These are phyloP conservation scores for Clathrospora elynae DNA, from an alignment of 2,329 filamentous ascomycete species.

Conservation along the genomic window DNA sequence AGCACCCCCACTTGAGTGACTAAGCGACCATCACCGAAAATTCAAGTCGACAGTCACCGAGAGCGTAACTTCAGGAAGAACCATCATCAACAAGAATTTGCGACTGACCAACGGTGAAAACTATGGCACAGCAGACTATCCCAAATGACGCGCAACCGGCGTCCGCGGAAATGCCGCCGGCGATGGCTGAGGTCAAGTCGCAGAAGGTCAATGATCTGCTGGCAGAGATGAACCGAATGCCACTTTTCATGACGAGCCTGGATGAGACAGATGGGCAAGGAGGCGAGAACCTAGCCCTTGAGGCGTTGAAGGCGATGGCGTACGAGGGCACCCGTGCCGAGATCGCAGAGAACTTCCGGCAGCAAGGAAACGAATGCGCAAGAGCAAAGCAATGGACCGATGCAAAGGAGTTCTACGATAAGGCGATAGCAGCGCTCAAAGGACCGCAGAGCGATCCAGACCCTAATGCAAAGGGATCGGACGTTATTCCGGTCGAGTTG, in stretches of 20 bases:
- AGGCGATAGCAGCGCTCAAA: slow-evolving; percentile 76
- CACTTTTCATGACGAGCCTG: slow-evolving; percentile 95
- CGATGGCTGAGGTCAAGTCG: slow-evolving; percentile 61
- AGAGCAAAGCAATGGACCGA: slow-evolving; percentile 74
- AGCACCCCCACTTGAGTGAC: slow-evolving; percentile 25
- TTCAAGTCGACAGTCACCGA: slow-evolving; percentile 12
- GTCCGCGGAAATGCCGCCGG: slow-evolving; percentile 60
- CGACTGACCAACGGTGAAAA: not conserved
- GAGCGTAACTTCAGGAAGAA: slow-evolving; percentile 3
- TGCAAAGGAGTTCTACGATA: slow-evolving; percentile 88
- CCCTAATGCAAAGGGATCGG: slow-evolving; percentile 46
- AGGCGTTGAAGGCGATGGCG: slow-evolving; percentile 85
- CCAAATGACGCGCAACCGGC: slow-evolving; percentile 23
- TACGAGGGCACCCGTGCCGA: slow-evolving; percentile 91
- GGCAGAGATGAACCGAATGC: slow-evolving; percentile 70
- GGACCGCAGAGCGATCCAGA: slow-evolving; percentile 58
- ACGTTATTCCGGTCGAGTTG: slow-evolving; percentile 55
- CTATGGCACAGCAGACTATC: slow-evolving; percentile 26
- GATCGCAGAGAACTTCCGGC: slow-evolving; percentile 81
- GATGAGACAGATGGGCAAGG: slow-evolving; percentile 64
- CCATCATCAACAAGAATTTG: not conserved
- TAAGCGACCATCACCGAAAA: slow-evolving; percentile 31
- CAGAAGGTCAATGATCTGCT: slow-evolving; percentile 65
- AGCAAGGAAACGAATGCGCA: slow-evolving; percentile 90
- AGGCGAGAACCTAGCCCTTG: slow-evolving; percentile 79